These are phyloP conservation scores for Plenodomus lindquistii DNA, from an alignment of 2,329 filamentous ascomycete species.

Conservation along the genomic window DNA sequence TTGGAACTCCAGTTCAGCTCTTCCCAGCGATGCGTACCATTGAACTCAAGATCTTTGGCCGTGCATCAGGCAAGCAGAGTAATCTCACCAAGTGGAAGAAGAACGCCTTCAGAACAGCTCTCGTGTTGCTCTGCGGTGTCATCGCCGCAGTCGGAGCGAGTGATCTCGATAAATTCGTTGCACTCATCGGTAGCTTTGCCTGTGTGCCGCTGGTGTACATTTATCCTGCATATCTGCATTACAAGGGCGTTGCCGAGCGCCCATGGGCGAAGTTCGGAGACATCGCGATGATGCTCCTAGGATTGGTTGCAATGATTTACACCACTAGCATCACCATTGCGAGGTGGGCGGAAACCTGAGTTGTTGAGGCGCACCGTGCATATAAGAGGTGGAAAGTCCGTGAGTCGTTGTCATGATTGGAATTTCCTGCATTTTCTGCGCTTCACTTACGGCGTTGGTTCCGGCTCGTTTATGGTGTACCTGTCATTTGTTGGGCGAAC, in stretches of 20 bases:
- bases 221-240: constrained; percentile 73
- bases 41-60: constrained; percentile 69
- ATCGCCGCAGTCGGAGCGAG: constrained; percentile 67
- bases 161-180: constrained; percentile 74
- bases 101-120: constrained; percentile 64
- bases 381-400: neutral
- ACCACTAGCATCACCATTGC: constrained; percentile 67
- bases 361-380: neutral
- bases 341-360: constrained; percentile 35
- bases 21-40: constrained; percentile 75
- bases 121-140: constrained; percentile 63
- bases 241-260: constrained; percentile 66
- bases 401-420: neutral
- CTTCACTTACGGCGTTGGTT: neutral
- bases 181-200: constrained; percentile 72
- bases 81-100: constrained; percentile 74
- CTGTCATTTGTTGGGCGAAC: neutral
- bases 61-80: constrained; percentile 67
- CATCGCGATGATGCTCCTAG: constrained; percentile 64
- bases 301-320: constrained; percentile 72
- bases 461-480: neutral
- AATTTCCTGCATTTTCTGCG: neutral
- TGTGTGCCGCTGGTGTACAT: constrained; percentile 79
- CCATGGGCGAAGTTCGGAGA: constrained; percentile 62
- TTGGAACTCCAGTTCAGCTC: constrained; percentile 73